phyloP scores from a whole-genome alignment of 257 asterid genomes.

The Lithospermum erythrorhizon region DNA sequence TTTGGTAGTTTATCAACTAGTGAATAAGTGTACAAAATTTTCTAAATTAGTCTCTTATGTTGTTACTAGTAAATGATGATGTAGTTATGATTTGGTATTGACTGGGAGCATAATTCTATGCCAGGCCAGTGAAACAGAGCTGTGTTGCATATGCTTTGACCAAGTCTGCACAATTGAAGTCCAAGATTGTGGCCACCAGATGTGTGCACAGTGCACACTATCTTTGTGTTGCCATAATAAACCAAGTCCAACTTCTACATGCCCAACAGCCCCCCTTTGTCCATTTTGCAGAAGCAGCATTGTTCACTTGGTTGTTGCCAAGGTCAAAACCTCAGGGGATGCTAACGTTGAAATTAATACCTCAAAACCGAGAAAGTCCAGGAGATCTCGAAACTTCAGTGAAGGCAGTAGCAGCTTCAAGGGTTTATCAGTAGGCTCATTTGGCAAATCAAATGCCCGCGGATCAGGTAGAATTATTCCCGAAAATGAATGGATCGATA shows the following conservation, averaged over 20 bases:
- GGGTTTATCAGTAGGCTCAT: conserved; percentile 63
- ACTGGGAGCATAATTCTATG: conserved; percentile 10
- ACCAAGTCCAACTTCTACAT: conserved; percentile 57
- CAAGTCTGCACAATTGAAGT: conserved; percentile 85
- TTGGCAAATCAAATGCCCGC: conserved; percentile 60
- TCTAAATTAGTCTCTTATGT: background rate
- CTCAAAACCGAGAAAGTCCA: conserved; percentile 48
- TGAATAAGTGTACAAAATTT: background rate
- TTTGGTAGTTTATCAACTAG: background rate
- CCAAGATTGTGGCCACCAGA: conserved; percentile 78
- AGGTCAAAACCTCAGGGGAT: conserved; percentile 33
- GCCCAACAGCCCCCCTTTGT: conserved; percentile 52
- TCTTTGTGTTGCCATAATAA: conserved; percentile 88
- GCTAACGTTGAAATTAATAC: conserved; percentile 32
- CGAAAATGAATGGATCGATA: conserved; percentile 53
- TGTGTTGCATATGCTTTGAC: conserved; percentile 90
- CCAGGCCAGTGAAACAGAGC: conserved; percentile 67
- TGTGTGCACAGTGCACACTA: conserved; percentile 94
- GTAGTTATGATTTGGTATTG: background rate
- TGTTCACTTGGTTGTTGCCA: conserved; percentile 47
- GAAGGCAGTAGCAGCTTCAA: conserved; percentile 95
- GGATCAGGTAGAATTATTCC: conserved; percentile 58
- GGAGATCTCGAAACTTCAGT: conserved; percentile 57
- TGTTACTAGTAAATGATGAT: background rate
- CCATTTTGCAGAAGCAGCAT: conserved; percentile 94